A percentile compares a stretch with the other conserved stretches of the same genome.
Evolutionary conservation across 306 rosid genomes (phyloP).

Genomic region (Datisca glomerata): DNA sequence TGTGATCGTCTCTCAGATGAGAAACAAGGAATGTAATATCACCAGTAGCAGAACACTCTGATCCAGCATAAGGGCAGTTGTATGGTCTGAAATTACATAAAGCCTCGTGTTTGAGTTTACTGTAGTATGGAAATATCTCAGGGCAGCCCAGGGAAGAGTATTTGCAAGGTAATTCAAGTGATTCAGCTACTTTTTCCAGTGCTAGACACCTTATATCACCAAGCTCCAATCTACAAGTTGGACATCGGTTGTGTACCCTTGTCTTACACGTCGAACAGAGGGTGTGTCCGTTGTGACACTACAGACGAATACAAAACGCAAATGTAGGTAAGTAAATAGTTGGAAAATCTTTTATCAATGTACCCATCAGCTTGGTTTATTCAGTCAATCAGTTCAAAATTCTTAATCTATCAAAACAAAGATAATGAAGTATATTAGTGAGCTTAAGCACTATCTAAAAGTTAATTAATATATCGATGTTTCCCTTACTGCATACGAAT

Average conservation of each 20-base stretch:
- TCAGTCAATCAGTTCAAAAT: too few species aligned
- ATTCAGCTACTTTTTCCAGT: conserved; percentile 70
- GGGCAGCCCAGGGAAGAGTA: conserved; percentile 52
- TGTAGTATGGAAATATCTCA: conserved; percentile 64
- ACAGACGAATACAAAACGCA: too few species aligned
- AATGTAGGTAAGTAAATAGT: too few species aligned
- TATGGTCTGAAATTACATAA: conserved; percentile 67
- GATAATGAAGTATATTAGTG: too few species aligned
- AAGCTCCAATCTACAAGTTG: conserved; percentile 65
- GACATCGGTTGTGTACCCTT: conserved; percentile 71
- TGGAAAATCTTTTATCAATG: too few species aligned
- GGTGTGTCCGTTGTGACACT: conserved; percentile 78
- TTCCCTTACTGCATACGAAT: too few species aligned
- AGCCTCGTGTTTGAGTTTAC: conserved; percentile 62
- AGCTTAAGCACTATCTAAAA: too few species aligned
- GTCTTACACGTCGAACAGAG: conserved; percentile 70
- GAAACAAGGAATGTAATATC: conserved; percentile 53
- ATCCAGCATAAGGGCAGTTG: conserved; percentile 68
- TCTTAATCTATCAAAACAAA: too few species aligned
- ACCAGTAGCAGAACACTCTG: conserved; percentile 64
- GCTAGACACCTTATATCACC: conserved; percentile 80
- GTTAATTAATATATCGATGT: too few species aligned
- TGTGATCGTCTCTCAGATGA: conserved; percentile 67
- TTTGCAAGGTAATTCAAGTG: conserved; percentile 68
- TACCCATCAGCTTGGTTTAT: too few species aligned